Evolutionary conservation across 306 rosid genomes (phyloP).

Genomic region (Bauhinia variegata): DNA sequence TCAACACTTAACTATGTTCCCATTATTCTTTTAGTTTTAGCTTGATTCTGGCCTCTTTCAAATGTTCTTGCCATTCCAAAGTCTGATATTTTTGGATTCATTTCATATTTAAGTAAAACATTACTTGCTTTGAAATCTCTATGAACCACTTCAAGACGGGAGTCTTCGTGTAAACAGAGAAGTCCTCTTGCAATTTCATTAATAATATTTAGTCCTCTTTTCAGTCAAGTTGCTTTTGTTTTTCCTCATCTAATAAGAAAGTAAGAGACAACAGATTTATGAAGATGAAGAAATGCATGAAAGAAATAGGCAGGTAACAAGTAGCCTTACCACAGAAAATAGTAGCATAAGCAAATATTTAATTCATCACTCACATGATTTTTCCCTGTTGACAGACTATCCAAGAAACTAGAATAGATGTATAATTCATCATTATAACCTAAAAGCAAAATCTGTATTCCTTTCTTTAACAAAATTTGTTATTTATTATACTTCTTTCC

Average conservation of each 20-base stretch:
- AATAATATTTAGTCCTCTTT: conserved; percentile 35
- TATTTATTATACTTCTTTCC: too few species aligned
- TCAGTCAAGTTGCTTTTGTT: conserved; percentile 45
- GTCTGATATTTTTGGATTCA: conserved; percentile 59
- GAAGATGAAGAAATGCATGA: not conserved
- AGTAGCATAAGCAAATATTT: too few species aligned
- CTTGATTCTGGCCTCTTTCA: conserved; percentile 42
- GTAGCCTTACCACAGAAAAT: not conserved
- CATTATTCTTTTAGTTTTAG: conserved; percentile 49
- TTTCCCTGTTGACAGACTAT: too few species aligned
- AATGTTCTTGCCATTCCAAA: conserved; percentile 56
- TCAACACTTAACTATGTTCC: conserved; percentile 57
- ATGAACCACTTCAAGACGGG: conserved; percentile 50
- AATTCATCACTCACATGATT: too few species aligned
- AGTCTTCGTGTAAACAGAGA: conserved; percentile 59
- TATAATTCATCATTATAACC: too few species aligned
- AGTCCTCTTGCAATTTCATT: conserved; percentile 60
- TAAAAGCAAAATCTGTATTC: too few species aligned
- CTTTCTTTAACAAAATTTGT: too few species aligned
- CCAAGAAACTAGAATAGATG: too few species aligned
- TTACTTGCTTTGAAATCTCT: conserved; percentile 58
- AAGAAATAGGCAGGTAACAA: conserved; percentile 4
- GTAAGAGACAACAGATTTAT: not conserved
- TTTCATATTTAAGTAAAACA: conserved; percentile 45
- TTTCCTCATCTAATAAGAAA: conserved; percentile 37